phyloP scores from a whole-genome alignment of 2,329 filamentous ascomycete genomes.

The Sporothrix brasiliensis region DNA sequence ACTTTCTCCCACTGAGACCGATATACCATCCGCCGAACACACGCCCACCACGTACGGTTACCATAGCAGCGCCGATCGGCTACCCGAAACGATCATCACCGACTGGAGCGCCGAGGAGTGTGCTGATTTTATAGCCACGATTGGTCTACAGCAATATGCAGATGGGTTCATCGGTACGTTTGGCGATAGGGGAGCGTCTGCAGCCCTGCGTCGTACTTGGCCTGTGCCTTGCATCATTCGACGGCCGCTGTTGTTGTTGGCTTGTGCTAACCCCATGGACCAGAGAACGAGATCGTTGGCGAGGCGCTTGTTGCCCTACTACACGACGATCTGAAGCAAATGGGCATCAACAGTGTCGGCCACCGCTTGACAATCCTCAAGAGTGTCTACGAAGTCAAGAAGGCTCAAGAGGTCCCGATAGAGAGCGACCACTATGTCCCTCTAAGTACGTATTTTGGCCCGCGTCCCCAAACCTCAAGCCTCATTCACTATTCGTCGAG shows the following conservation, averaged over 20 bases:
- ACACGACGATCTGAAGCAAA: conserved; percentile 92
- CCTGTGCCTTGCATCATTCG: not conserved
- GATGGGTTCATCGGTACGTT: conserved; percentile 75
- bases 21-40: conserved; percentile 70
- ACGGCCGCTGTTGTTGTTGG: conserved; percentile 3
- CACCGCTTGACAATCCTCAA: conserved; percentile 94
- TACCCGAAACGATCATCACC: conserved; percentile 74
- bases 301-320: conserved; percentile 86
- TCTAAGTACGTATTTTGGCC: conserved; percentile 65
- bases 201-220: conserved; percentile 26
- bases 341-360: conserved; percentile 89
- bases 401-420: conserved; percentile 86
- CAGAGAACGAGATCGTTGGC: conserved; percentile 92
- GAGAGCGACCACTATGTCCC: conserved; percentile 94
- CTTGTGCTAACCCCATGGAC: conserved; percentile 29
- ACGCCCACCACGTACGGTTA: conserved; percentile 79
- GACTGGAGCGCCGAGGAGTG: conserved; percentile 86
- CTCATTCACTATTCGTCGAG: no score
- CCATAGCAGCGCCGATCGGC: conserved; percentile 63
- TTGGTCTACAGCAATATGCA: conserved; percentile 81
- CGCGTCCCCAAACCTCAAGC: no score
- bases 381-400: conserved; percentile 94
- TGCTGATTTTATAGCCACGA: conserved; percentile 80
- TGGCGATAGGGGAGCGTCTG: not conserved
- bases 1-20: conserved; percentile 70